Conservation (phyloP, 73 alveolate genomes). For the Tetrahymena borealis region DNA sequence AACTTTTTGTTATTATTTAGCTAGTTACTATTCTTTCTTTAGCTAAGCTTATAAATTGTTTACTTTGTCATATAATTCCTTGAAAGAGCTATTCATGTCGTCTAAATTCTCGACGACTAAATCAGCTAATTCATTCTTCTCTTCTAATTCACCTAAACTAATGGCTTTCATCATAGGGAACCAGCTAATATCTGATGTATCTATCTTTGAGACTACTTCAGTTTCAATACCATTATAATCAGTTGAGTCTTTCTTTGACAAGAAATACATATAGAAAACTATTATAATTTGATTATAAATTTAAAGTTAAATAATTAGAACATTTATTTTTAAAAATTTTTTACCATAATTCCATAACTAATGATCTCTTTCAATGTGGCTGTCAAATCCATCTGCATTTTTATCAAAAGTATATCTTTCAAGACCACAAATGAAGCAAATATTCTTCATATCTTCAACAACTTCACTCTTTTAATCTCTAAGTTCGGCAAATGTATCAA, state of each 20-base stretch:
- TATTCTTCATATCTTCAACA: constrained; percentile 60
- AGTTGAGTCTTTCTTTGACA: constrained; percentile 35
- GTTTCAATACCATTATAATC: constrained; percentile 48
- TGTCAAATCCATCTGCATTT: constrained; percentile 69
- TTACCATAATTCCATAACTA: constrained; percentile 64
- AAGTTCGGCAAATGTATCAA: constrained; percentile 80
- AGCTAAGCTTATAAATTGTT: background rate
- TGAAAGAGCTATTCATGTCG: background rate
- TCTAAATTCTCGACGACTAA: background rate
- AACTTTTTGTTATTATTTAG: background rate
- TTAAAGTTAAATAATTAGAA: background rate
- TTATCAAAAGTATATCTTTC: constrained; percentile 76
- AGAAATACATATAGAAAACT: constrained; percentile 29
- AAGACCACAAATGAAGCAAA: constrained; percentile 71
- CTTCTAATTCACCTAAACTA: background rate
- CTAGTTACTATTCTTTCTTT: background rate
- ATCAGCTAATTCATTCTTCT: background rate
- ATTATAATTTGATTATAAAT: constrained; percentile 31
- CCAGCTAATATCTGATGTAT: constrained; percentile 10
- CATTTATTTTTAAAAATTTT: constrained; percentile 63
- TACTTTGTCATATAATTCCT: background rate
- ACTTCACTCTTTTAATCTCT: constrained; percentile 66
- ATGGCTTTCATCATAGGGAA: constrained; percentile 1
- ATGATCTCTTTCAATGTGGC: constrained; percentile 64
- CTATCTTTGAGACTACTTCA: constrained; percentile 35